Evolutionary conservation across 2,329 filamentous ascomycete genomes (phyloP), one percentile per base, ranked within the genome.

Genomic region (Madurella fahalii): DNA sequence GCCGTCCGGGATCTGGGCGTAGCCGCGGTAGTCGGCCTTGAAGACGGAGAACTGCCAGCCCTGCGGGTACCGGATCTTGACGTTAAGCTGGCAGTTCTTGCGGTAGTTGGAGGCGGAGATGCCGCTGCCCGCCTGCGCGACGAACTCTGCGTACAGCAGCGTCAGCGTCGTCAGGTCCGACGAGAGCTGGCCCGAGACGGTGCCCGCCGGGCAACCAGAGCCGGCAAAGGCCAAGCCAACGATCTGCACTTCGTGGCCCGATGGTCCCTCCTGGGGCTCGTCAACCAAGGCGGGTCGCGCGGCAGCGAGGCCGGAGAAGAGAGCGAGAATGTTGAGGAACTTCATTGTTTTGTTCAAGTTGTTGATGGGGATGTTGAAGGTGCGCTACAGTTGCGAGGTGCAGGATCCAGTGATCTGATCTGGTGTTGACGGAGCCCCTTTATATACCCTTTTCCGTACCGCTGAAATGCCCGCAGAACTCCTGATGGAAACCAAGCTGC

Each of bases 61-160:
- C 51, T 69, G 69, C 13, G 77, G 77, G 63, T 79, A 79, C 53
- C 71, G 65, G 53, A 81, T 69, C 66, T 77, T 72, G 60, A 80
- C 65, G 66, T 79, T 80, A 57, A 80, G 67, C 65, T 79, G 75
- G 70, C 77, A 81, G 68, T 80, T 79, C 71, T 76, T 77, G 65
- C 77, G 74, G 62, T 70, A 68, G 53, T 77, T 69, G 41, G 70
- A 71, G 41, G 75, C 62, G 9, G 70, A 37, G 50, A 77, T 67
- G 50, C 68, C 68, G 15, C 71, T 69, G 45, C 77, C 78, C 40
- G 79, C 74, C 48, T 76, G 73, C 39, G 77, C 78, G 41, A 77
- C 71, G 60, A 80, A 80, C 15, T 67, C 56, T 64, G 78, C 76
- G 64, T 80, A 81, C 61, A 80, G 75, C 60, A 81, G 69, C 34